A percentile compares a stretch with the other conserved stretches of the same genome.
Conservation (phyloP, 345 rosid genomes). For the Lagerstroemia speciosa region DNA sequence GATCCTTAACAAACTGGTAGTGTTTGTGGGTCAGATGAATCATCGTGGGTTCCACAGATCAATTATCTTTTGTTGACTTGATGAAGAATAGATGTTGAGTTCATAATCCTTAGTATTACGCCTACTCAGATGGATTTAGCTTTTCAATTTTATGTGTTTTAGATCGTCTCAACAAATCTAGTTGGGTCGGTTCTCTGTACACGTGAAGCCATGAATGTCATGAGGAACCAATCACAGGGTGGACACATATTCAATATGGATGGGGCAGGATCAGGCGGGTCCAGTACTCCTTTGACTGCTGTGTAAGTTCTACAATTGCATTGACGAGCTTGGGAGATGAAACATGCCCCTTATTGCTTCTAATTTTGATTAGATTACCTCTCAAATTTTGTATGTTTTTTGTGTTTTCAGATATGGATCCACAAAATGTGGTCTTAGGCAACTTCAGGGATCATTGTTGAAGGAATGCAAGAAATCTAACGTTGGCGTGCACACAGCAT, state of each 20-base stretch:
- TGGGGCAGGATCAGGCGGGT: conserved; percentile 97
- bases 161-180: conserved; percentile 95
- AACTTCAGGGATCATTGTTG: conserved; percentile 73
- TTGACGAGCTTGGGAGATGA: not conserved
- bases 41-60: not conserved
- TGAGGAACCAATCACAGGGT: conserved; percentile 59
- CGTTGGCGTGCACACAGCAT: conserved; percentile 86
- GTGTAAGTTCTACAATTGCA: conserved; percentile 43
- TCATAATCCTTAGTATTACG: not conserved
- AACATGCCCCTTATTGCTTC: not conserved
- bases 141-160: conserved; percentile 8
- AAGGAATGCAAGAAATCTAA: conserved; percentile 79
- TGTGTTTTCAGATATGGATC: conserved; percentile 64
- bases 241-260: conserved; percentile 97
- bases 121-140: not conserved
- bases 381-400: not conserved
- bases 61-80: not conserved
- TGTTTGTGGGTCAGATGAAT: not conserved
- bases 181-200: conserved; percentile 93
- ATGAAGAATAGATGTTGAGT: not conserved
- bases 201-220: conserved; percentile 74
- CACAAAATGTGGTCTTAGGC: conserved; percentile 92
- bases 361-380: not conserved
- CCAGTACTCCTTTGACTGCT: conserved; percentile 94
- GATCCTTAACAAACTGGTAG: not conserved